A percentile compares a stretch with the other conserved stretches of the same genome.
These are phyloP conservation scores for Cucumis variabilis DNA, from an alignment of 331 rosid species.

Conservation along the genomic window DNA sequence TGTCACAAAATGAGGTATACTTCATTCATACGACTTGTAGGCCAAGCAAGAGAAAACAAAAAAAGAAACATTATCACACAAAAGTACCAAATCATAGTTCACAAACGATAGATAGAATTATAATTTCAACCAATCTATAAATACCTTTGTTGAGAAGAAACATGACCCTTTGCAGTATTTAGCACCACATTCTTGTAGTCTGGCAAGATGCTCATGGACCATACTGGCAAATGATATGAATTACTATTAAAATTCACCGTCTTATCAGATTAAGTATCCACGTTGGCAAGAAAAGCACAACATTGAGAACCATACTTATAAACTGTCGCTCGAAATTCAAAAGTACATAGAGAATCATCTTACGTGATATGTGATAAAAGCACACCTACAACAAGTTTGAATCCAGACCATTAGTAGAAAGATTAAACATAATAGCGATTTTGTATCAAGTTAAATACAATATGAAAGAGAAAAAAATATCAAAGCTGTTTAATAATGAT, in stretches of 20 bases:
- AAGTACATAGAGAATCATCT: conserved; percentile 13
- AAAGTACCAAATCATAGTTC: not conserved
- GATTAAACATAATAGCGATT: no score
- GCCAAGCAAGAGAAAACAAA: not conserved
- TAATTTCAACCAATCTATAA: not conserved
- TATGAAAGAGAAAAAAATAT: not conserved
- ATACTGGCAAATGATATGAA: conserved; percentile 82
- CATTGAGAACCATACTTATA: conserved; percentile 73
- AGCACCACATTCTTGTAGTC: conserved; percentile 92
- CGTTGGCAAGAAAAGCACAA: conserved; percentile 88
- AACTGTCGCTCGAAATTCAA: conserved; percentile 66
- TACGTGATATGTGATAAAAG: no score
- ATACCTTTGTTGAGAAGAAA: conserved; percentile 17
- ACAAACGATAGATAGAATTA: not conserved
- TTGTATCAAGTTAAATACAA: no score
- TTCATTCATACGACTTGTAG: not conserved
- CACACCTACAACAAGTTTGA: no score
- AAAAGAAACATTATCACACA: not conserved
- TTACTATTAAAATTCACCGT: conserved; percentile 75
- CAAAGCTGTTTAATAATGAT: not conserved
- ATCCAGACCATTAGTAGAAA: no score
- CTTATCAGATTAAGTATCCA: conserved; percentile 64
- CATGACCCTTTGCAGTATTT: conserved; percentile 96
- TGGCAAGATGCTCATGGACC: conserved; percentile 98
- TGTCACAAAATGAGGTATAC: conserved; percentile 42